Evolutionary conservation across 768 basidiomycete genomes (phyloP).

Genomic region (Leucosporidium scottii): DNA sequence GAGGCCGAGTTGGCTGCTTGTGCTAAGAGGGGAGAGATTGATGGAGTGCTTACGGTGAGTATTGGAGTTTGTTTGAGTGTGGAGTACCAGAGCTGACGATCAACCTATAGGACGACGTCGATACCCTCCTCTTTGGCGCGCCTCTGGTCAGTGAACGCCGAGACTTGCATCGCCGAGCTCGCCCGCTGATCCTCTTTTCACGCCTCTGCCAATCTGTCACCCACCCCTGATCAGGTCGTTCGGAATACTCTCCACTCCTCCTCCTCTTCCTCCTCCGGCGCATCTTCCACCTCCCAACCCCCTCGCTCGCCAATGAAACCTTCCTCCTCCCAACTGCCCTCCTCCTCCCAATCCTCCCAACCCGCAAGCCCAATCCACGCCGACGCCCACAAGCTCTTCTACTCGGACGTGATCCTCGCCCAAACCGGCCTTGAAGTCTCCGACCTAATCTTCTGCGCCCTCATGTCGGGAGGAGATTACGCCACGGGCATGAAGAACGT

Average conservation of each 20-base stretch:
- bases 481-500: neutral
- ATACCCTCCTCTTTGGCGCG: slow-evolving; percentile 31
- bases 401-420: slow-evolving; percentile 1
- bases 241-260: slow-evolving; percentile 2
- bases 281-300: neutral
- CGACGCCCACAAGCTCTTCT: slow-evolving; percentile 10
- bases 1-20: slow-evolving; percentile 32
- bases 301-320: neutral
- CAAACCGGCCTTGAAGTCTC: slow-evolving; percentile 7
- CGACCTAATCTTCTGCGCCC: slow-evolving; percentile 27
- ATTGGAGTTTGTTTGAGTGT: too few relatives aligned
- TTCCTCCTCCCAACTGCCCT: neutral
- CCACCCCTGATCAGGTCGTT: slow-evolving; percentile 6
- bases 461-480: slow-evolving; percentile 33
- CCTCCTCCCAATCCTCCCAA: neutral
- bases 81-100: neutral
- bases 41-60: slow-evolving; percentile 27
- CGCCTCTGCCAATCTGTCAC: too few relatives aligned
- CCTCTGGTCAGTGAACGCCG: slow-evolving; percentile 6
- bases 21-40: slow-evolving; percentile 18
- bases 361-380: neutral
- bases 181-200: neutral
- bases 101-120: slow-evolving; percentile 26
- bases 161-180: too few relatives aligned
- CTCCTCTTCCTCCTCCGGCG: neutral